These are phyloP conservation scores for Mycena sanguinolenta DNA, from an alignment of 768 basidiomycete species.

Conservation along the genomic window DNA sequence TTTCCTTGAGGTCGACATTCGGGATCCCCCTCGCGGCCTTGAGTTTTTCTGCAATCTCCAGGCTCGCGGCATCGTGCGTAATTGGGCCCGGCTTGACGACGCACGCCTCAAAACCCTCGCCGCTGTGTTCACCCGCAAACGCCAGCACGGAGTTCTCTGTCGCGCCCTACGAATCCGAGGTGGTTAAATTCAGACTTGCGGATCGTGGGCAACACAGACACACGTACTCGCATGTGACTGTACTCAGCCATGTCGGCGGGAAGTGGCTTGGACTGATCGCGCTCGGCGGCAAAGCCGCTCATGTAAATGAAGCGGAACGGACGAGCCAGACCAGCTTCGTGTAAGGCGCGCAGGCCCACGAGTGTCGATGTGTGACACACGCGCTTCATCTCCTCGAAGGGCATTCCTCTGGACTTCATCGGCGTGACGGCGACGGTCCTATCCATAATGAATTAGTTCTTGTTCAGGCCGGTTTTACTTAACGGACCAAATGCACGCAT, in stretches of 20 bases:
- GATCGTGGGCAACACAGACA: not conserved
- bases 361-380: constrained; percentile 1
- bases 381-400: not conserved
- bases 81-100: not conserved
- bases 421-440: constrained; percentile 10
- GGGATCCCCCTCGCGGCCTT: not conserved
- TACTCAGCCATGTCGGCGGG: not conserved
- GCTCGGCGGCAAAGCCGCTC: not conserved
- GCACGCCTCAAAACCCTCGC: not conserved
- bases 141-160: not conserved
- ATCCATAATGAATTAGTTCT: no score
- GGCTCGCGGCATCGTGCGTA: not conserved
- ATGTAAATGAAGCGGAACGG: constrained; percentile 7
- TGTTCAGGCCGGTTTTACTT: no score
- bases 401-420: not conserved
- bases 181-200: no score
- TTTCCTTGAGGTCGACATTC: not conserved
- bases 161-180: not conserved
- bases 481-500: constrained; percentile 2
- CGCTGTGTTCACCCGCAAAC: not conserved
- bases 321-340: not conserved
- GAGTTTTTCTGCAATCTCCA: not conserved
- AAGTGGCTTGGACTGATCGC: constrained; percentile 7
- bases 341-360: not conserved
- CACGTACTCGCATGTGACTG: not conserved